Conservation (phyloP, 345 rosid species). For the Brassica cretica region DNA sequence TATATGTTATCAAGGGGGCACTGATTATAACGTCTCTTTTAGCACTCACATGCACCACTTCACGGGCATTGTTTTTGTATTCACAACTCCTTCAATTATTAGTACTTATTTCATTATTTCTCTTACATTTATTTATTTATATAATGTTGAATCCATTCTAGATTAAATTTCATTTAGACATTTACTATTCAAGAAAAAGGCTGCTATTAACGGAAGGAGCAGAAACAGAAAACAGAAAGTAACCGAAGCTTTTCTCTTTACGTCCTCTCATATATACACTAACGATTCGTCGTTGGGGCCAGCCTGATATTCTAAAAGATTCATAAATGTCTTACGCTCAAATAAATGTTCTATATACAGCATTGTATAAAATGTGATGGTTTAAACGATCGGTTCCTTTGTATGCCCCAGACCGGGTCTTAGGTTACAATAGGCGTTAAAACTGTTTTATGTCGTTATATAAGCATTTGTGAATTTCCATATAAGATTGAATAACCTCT, state of each 20-base stretch:
- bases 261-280: slow-evolving; percentile 14
- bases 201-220: slow-evolving; percentile 24
- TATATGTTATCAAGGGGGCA: slow-evolving; percentile 53
- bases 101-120: slow-evolving; percentile 16
- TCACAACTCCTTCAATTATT: slow-evolving; percentile 37
- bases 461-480: too few relatives aligned
- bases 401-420: not conserved
- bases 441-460: not conserved
- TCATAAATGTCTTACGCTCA: not conserved
- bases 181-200: not conserved
- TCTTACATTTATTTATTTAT: not conserved
- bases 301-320: not conserved
- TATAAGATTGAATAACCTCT: too few relatives aligned
- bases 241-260: slow-evolving; percentile 32
- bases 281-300: not conserved
- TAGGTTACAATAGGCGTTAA: not conserved
- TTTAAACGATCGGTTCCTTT: not conserved
- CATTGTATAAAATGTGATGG: not conserved
- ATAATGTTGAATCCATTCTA: not conserved
- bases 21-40: slow-evolving; percentile 80
- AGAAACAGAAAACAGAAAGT: slow-evolving; percentile 40
- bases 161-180: slow-evolving; percentile 1
- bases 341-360: not conserved
- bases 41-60: slow-evolving; percentile 87
- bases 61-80: slow-evolving; percentile 78